phyloP scores from a whole-genome alignment of 139 green algal species.

The Chloropicon primus region DNA sequence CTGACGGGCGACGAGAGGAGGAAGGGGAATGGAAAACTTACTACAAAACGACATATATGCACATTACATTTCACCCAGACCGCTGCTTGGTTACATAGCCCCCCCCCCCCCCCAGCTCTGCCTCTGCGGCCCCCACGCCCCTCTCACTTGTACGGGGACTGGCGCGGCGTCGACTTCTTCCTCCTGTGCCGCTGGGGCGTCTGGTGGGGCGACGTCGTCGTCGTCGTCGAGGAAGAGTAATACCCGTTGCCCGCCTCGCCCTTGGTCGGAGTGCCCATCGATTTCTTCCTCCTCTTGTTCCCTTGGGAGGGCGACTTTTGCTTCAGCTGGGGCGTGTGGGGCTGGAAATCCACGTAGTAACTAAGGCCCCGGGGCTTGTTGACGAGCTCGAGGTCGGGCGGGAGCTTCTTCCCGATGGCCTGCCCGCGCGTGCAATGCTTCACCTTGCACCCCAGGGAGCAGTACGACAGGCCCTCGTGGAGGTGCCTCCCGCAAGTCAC shows the following conservation, averaged over 20 bases:
- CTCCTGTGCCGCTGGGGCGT: neutral
- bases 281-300: neutral
- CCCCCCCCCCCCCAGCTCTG: no score
- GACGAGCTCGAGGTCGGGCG: neutral
- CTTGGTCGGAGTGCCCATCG: no score
- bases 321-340: neutral
- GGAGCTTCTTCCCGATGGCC: neutral
- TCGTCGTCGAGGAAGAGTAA: no score
- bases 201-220: no score
- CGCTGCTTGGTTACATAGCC: no score
- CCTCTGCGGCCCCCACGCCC: no score
- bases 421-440: neutral
- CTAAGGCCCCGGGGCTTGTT: neutral
- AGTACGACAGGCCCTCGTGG: neutral
- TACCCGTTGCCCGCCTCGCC: no score
- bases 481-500: neutral
- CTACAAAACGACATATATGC: no score
- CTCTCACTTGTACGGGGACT: neutral
- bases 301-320: neutral
- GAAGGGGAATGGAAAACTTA: slow-evolving; percentile 48
- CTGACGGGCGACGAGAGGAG: slow-evolving; percentile 28
- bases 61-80: no score
- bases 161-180: neutral
- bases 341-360: neutral
- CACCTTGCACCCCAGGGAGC: neutral